A percentile compares a stretch with the other conserved stretches of the same genome.
phyloP scores from a whole-genome alignment of 768 basidiomycete species.

The Suillus subluteus region DNA sequence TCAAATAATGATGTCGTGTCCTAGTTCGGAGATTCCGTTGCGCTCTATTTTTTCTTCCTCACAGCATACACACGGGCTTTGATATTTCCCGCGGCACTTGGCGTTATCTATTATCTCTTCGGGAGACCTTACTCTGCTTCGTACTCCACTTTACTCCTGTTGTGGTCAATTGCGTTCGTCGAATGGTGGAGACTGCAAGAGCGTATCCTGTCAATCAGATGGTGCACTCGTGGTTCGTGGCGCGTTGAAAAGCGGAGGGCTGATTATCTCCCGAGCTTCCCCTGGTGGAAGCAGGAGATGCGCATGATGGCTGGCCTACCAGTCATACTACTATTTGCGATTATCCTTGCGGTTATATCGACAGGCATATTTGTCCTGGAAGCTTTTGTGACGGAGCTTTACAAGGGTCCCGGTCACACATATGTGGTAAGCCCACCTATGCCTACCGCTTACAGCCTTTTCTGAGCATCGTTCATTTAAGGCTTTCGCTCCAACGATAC shows the following conservation, averaged over 20 bases:
- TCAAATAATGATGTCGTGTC: not conserved
- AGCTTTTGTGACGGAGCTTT: slow-evolving; percentile 87
- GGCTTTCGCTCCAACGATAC: slow-evolving; percentile 81
- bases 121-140: slow-evolving; percentile 72
- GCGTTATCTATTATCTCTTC: slow-evolving; percentile 70
- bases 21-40: slow-evolving; percentile 80
- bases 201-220: slow-evolving; percentile 78
- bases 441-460: not conserved
- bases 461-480: slow-evolving; percentile 32
- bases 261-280: slow-evolving; percentile 54
- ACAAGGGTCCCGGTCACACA: slow-evolving; percentile 83
- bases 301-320: slow-evolving; percentile 71
- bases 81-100: slow-evolving; percentile 72
- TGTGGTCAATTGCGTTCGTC: slow-evolving; percentile 87
- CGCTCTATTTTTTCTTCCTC: slow-evolving; percentile 90
- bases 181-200: slow-evolving; percentile 93
- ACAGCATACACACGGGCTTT: slow-evolving; percentile 82
- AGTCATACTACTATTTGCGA: slow-evolving; percentile 74
- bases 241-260: slow-evolving; percentile 75
- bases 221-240: slow-evolving; percentile 79
- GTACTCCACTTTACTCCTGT: slow-evolving; percentile 75
- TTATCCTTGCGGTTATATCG: slow-evolving; percentile 67
- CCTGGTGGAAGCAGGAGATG: slow-evolving; percentile 78
- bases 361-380: slow-evolving; percentile 87
- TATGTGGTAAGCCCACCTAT: slow-evolving; percentile 63